A percentile compares a stretch with the other conserved stretches of the same genome.
phyloP scores from a whole-genome alignment of 768 basidiomycete genomes.

The Macrolepiota albuminosa region DNA sequence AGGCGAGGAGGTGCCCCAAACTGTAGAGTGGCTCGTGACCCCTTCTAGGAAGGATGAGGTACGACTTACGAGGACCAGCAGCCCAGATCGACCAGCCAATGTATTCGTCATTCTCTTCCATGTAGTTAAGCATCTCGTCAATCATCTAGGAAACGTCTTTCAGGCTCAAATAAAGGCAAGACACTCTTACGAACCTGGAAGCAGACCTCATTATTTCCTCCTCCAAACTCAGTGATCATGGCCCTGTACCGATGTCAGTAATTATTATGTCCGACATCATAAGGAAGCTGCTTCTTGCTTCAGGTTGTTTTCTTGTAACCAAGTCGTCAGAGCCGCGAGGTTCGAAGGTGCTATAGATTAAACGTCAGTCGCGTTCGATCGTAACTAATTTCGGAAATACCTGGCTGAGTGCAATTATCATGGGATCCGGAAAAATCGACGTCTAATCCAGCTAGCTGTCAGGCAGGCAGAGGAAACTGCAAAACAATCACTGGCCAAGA shows the following conservation, averaged over 20 bases:
- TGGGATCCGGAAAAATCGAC: slow-evolving; percentile 40
- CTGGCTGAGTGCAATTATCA: slow-evolving; percentile 38
- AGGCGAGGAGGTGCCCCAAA: slow-evolving; percentile 38
- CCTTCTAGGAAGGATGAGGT: not conserved
- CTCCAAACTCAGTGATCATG: slow-evolving; percentile 41
- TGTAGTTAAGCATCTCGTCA: slow-evolving; percentile 36
- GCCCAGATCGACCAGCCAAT: slow-evolving; percentile 48
- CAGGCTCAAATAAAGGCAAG: not conserved
- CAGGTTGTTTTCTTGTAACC: slow-evolving; percentile 36
- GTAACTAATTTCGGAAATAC: slow-evolving; percentile 7
- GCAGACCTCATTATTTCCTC: slow-evolving; percentile 38
- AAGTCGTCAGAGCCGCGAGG: slow-evolving; percentile 35
- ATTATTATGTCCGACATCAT: not conserved
- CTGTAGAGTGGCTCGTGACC: slow-evolving; percentile 15
- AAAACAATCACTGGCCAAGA: slow-evolving; percentile 3
- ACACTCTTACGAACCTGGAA: slow-evolving; percentile 24
- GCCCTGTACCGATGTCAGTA: slow-evolving; percentile 24
- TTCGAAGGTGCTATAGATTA: slow-evolving; percentile 29
- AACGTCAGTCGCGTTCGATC: not conserved
- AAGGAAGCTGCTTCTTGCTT: slow-evolving; percentile 23
- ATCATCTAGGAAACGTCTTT: slow-evolving; percentile 18
- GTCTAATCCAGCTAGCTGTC: slow-evolving; percentile 17
- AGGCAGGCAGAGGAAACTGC: not conserved
- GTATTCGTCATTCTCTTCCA: slow-evolving; percentile 37
- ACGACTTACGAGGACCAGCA: slow-evolving; percentile 36